Base-by-base conservation (phyloP, 2,329 filamentous ascomycete genomes). In the Monilinia fructigena region DNA sequence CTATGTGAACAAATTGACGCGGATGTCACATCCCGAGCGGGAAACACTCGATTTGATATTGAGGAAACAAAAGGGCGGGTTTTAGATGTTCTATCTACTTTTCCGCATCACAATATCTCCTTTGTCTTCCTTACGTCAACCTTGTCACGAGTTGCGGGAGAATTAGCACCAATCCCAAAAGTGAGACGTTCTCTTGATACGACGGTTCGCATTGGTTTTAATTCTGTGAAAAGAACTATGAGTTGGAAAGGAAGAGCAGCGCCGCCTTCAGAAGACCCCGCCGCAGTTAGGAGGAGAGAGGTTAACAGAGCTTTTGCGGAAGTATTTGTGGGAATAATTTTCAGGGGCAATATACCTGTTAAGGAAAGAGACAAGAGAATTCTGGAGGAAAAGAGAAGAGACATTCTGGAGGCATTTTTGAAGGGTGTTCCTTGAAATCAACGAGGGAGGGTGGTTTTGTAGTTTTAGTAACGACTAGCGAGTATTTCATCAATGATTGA, bases 81-180 rank as follows among this genome's bases (percentile, higher is more conserved):
- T 1, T 85, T 97, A 6, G 93, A 97, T 71, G 83, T 89, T 2
- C 82, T 97, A 2, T 85, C 89, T 0, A 81, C 84, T 2, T 83
- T 86, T 0, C 90, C 92, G 0, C 89, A 89, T 60, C 90, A 96
- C 78, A 95, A 92, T 75, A 93, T 97, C 65, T 90, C 90, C 0
- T 96, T 97, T 74, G 90, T 96, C 2, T 93, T 97, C 70, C 80
- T 97, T 20, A 92, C 89, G 0, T 88, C 91, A 11, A 93, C 93
- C 78, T 82, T 97, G 14, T 82, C 82, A 28, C 82, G 83, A 14
- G 81, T 89, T 48, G 78, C 82, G 38, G 80, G 80, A 45, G 86
- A 89, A 72, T 77, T 88, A 8, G 79, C 78, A 2, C 80, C 82
- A 0, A 74, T 80, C 0, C 74, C 72, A 0, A 75, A 72, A 54